These are phyloP conservation scores for Beta macrorhiza DNA, from an alignment of 179 eudicot species.

Conservation along the genomic window DNA sequence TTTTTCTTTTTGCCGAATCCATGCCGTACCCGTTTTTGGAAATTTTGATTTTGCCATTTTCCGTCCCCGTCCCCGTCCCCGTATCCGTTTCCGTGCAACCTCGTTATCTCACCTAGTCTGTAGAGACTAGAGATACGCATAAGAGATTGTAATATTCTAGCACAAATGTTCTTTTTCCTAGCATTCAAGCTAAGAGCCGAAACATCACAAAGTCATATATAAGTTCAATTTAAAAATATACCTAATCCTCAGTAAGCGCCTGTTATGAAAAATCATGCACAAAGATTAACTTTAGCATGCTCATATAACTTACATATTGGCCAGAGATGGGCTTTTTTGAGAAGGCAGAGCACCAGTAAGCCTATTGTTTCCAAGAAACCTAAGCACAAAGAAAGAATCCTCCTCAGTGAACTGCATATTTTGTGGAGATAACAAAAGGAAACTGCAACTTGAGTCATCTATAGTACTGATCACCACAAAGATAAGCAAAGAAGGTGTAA, in stretches of 20 bases:
- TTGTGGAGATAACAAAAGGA: background rate
- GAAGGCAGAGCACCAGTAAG: conserved; percentile 60
- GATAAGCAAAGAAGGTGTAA: background rate
- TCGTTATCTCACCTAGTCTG: too few species aligned
- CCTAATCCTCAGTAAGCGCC: background rate
- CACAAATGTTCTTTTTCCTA: too few species aligned
- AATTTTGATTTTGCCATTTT: too few species aligned
- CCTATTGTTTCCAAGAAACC: conserved; percentile 77
- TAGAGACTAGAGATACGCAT: background rate
- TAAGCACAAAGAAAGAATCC: conserved; percentile 25
- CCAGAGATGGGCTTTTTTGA: conserved; percentile 48
- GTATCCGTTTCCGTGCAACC: too few species aligned
- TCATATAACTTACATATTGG: conserved; percentile 52
- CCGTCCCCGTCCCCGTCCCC: too few species aligned
- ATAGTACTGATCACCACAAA: background rate
- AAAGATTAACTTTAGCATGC: background rate
- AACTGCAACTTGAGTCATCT: background rate
- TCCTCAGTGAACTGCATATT: background rate
- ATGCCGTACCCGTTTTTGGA: too few species aligned
- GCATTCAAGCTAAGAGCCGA: background rate
- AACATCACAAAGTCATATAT: background rate
- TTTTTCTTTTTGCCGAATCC: too few species aligned
- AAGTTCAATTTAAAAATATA: too few species aligned
- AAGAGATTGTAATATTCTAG: background rate
- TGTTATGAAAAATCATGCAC: background rate